A percentile compares a stretch with the other conserved stretches of the same genome.
Evolutionary conservation across 257 asterid genomes (phyloP).

Genomic region (Solanum tacnaense): DNA sequence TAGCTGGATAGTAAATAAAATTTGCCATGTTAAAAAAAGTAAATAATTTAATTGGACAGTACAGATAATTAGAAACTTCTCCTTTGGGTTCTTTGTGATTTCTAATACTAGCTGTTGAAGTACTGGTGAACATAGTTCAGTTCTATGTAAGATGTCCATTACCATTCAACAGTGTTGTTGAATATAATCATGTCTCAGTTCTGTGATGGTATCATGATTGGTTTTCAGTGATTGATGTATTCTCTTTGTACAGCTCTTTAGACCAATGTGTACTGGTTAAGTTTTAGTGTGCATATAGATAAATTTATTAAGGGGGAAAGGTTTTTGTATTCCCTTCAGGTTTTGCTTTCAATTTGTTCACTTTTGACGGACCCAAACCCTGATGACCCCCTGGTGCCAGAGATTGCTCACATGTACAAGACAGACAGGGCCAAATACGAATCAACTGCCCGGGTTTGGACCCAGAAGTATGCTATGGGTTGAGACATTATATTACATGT

Average conservation of each 20-base stretch:
- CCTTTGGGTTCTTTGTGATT: background rate
- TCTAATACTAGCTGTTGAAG: background rate
- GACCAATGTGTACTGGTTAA: background rate
- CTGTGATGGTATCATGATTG: background rate
- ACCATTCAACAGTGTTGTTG: background rate
- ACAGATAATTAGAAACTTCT: background rate
- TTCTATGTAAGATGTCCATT: background rate
- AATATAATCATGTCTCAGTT: background rate
- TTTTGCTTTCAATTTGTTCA: constrained; percentile 71
- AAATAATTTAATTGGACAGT: background rate
- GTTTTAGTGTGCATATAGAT: background rate
- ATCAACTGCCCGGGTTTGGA: constrained; percentile 85
- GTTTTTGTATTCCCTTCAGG: constrained; percentile 22
- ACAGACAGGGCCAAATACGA: constrained; percentile 69
- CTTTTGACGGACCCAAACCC: constrained; percentile 85
- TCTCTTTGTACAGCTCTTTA: background rate
- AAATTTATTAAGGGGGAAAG: background rate
- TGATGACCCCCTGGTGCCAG: constrained; percentile 78
- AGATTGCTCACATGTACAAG: constrained; percentile 87
- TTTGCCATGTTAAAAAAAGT: background rate
- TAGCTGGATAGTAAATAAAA: background rate
- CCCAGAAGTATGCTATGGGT: constrained; percentile 88
- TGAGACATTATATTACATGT: background rate
- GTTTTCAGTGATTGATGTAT: background rate
- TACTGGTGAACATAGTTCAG: background rate